Evolutionary conservation across 2,329 filamentous ascomycete species (phyloP), one percentile per base, ranked within the genome.

Genomic region (Phialemoniopsis sp.): DNA sequence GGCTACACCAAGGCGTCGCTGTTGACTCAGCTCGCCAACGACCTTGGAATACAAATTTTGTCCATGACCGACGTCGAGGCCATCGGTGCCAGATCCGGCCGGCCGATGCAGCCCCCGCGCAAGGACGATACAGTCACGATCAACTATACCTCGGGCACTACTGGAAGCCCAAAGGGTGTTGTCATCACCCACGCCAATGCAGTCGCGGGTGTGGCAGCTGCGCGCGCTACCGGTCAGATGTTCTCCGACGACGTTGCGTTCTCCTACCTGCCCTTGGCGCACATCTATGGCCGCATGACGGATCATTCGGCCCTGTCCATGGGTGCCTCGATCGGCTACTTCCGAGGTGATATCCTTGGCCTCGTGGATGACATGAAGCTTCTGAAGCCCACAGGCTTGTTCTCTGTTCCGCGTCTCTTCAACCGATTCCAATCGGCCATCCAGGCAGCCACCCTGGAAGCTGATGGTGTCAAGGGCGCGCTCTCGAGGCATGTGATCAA

Each of bases 351-450:
- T 56, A 84, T 96, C 46, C 58, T 86, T 12, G 86, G 87, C 47
- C 70, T 98, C 14, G 82, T 94, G 1, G 93, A 98, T 42, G 93
- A 98, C 57, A 65, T 98, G 66, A 95, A 97, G 70, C 61, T 89
- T 30, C 72, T 98, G 41, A 80, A 82, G 43, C 93, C 93, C 0
- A 93, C 85, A 12, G 76, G 76, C 10, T 89, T 98, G 61, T 81
- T 85, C 52, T 95, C 89, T 13, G 93, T 98, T 2, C 93, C 93
- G 1, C 82, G 93, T 46, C 75, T 98, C 10, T 97, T 82, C 72
- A 96, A 95, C 63, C 82, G 89, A 37, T 95, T 97, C 62, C 88
- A 86, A 49, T 80, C 81, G 41, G 89, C 84, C 21, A 86, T 98
- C 53, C 86, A 86, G 52, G 76, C 83, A 3, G 78, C 83, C 17